A percentile compares a stretch with the other conserved stretches of the same genome.
Conservation (phyloP, 1,284 basidiomycete species). For the Apiotrichum montevideense region DNA sequence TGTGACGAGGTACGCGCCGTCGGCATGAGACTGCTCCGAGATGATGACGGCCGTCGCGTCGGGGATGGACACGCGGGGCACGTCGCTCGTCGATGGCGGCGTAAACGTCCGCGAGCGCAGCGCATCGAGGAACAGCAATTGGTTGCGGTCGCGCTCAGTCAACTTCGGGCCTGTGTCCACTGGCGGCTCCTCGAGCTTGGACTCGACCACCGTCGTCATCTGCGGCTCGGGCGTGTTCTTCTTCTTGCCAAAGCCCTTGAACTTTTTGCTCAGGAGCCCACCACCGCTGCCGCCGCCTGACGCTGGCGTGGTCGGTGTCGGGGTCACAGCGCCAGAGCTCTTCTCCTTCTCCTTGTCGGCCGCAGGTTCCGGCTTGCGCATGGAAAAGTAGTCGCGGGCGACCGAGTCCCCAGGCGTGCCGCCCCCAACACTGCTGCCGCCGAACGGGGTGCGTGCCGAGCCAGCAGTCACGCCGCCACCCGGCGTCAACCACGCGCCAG, state of each 20-base stretch:
- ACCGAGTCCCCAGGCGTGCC: neutral
- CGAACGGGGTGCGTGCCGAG: constrained; percentile 12
- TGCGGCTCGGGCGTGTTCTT: constrained; percentile 43
- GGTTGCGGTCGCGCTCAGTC: constrained; percentile 40
- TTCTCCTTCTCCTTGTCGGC: constrained; percentile 8
- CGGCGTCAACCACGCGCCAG: neutral
- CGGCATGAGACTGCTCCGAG: constrained; percentile 67
- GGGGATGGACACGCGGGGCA: constrained; percentile 62
- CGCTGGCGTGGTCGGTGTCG: neutral
- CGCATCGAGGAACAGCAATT: constrained; percentile 53
- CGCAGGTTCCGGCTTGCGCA: constrained; percentile 15
- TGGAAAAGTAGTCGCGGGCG: constrained; percentile 39
- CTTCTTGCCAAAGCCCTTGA: constrained; percentile 66
- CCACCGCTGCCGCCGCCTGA: neutral
- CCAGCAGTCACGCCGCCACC: constrained; percentile 9
- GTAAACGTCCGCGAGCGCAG: constrained; percentile 63
- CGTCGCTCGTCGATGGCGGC: constrained; percentile 66
- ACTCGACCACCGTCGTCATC: constrained; percentile 36
- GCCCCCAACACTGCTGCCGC: neutral
- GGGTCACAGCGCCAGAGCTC: neutral
- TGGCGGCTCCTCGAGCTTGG: constrained; percentile 15
- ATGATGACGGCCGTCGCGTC: constrained; percentile 66
- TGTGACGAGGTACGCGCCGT: constrained; percentile 67
- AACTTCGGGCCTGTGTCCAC: constrained; percentile 24
- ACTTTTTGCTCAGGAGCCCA: constrained; percentile 37